Evolutionary conservation across 768 basidiomycete species (phyloP).

Genomic region (Termitomyces sp.): DNA sequence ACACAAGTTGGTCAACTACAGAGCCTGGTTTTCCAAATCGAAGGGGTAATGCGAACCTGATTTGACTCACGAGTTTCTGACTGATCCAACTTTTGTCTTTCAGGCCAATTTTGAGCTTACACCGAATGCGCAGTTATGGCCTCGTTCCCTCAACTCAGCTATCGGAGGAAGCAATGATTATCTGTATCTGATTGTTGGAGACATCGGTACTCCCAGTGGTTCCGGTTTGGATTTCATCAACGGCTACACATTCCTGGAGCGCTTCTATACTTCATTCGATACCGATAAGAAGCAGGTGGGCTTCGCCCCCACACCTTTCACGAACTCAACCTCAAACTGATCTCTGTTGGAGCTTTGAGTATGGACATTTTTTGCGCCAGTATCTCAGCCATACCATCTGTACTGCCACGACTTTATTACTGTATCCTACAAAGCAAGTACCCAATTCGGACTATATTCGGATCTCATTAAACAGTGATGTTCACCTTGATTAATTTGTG

Average conservation of each 20-base stretch:
- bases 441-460: neutral
- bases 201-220: constrained; percentile 32
- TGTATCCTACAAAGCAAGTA: neutral
- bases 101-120: constrained; percentile 31
- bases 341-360: neutral
- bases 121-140: constrained; percentile 32
- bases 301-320: constrained; percentile 46
- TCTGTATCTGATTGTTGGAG: constrained; percentile 28
- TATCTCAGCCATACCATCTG: neutral
- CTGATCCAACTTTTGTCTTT: constrained; percentile 13
- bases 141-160: constrained; percentile 23
- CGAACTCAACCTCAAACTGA: constrained; percentile 35
- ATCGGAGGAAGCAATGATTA: constrained; percentile 23
- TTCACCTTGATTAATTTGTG: too few relatives aligned
- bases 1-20: constrained; percentile 45
- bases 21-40: constrained; percentile 50
- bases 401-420: neutral
- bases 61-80: constrained; percentile 29
- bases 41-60: constrained; percentile 41
- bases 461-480: too few relatives aligned
- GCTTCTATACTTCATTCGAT: constrained; percentile 64
- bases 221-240: constrained; percentile 50
- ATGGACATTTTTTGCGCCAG: too few relatives aligned
- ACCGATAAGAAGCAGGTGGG: constrained; percentile 50
- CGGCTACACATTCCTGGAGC: constrained; percentile 47